phyloP scores from a whole-genome alignment of 768 basidiomycete genomes.

The Exidia glandulosa region DNA sequence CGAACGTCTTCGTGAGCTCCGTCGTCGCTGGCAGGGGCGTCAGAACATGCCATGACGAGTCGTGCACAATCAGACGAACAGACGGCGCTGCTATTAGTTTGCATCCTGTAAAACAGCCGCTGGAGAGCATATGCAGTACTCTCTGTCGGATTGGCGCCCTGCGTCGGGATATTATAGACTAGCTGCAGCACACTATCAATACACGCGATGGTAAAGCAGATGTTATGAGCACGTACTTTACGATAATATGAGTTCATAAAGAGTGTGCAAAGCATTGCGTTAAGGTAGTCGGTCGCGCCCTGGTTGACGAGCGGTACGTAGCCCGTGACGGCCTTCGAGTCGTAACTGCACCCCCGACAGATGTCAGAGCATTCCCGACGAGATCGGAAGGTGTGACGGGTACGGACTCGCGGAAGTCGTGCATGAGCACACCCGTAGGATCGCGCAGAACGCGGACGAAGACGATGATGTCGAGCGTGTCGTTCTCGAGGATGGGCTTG shows the following conservation, averaged over 20 bases:
- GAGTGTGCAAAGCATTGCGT: neutral
- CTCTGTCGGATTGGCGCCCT: neutral
- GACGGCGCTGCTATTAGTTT: neutral
- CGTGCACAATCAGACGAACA: neutral
- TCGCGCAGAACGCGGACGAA: neutral
- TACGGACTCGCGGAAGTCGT: neutral
- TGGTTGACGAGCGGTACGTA: neutral
- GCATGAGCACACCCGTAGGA: neutral
- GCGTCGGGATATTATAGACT: neutral
- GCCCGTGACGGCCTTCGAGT: neutral
- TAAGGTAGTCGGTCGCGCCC: neutral
- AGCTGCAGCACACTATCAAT: neutral
- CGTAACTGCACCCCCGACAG: neutral
- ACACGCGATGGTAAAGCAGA: neutral
- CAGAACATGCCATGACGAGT: neutral
- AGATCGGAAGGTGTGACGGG: neutral
- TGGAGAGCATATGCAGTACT: neutral
- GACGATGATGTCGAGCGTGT: neutral
- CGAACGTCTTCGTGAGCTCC: neutral
- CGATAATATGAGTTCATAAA: neutral
- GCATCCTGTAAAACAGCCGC: neutral
- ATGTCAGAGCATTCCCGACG: neutral
- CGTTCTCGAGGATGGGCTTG: neutral
- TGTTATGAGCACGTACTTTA: neutral
- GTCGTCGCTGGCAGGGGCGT: neutral